Base-by-base conservation (phyloP, 1,284 basidiomycete species). In the Trametes sp. region DNA sequence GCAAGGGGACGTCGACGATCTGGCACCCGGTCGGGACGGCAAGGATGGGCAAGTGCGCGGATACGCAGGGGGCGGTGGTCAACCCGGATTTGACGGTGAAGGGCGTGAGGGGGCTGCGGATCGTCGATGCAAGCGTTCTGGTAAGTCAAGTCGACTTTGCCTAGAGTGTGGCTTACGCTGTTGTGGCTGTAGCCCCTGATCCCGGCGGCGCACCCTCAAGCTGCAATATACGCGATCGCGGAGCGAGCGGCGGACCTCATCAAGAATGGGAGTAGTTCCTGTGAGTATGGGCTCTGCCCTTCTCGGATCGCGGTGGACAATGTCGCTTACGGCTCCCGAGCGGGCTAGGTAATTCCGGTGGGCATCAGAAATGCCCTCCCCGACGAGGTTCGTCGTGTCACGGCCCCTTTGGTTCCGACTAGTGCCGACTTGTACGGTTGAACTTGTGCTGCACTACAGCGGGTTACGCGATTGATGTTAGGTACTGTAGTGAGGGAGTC, bases 71-170 rank as follows among this genome's bases (percentile, higher is more conserved):
- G 4, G 58, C 63, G 9, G 75, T 76, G 36, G 70, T 75, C 2
- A 65, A 72, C 45, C 69, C 75, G 16, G 66, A 73, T 33, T 36
- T 75, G 54, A 65, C 38, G 9, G 72, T 76, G 23, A 72, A 72
- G 56, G 69, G 69, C 6, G 63, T 64, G 14, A 29, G 54, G 5
- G 73, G 72, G 2, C 59, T 76, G 45, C 49, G 73, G 0, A 55
- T 75, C 21, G 69, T 76, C 16, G 74, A 75, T 62, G 73, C 73
- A n/a, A 71, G 69, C 48, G 69, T 74, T 4, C 54, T 74, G 3
- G 74, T 74, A 54, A 57, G 71, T n/a, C n/a, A n/a, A n/a, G n/a
- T n/a, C n/a, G n/a, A n/a, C n/a, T n/a, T n/a, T n/a, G n/a, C n/a
- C n/a, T n/a, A n/a, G n/a, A n/a, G n/a, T n/a, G n/a, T n/a, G n/a